Percentiles rank a stretch among this genome's conserved stretches.
Conservation (phyloP, 2,329 filamentous ascomycete genomes). For the Nigrospora sphaerica region DNA sequence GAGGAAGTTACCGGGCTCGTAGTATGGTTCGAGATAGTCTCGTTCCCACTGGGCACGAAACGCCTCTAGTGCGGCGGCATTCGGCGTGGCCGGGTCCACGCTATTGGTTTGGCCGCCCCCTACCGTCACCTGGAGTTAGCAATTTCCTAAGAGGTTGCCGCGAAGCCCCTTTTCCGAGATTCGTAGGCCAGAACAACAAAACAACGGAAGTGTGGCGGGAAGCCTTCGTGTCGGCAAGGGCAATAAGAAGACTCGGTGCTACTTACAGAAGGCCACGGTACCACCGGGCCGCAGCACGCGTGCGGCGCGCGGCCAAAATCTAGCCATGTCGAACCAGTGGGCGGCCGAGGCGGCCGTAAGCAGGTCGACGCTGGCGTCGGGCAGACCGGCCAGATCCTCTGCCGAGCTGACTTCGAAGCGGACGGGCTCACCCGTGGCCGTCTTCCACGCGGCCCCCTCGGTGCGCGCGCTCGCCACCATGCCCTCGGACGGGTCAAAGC, state of each 20-base stretch:
- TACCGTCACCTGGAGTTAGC: background rate
- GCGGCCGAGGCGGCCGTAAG: slow-evolving; percentile 41
- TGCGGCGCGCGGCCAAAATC: slow-evolving; percentile 41
- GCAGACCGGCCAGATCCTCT: slow-evolving; percentile 30
- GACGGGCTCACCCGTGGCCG: slow-evolving; percentile 19
- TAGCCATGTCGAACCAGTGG: slow-evolving; percentile 51
- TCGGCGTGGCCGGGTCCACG: slow-evolving; percentile 21
- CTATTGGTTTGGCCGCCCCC: slow-evolving; percentile 18
- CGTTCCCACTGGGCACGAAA: slow-evolving; percentile 29
- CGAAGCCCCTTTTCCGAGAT: background rate
- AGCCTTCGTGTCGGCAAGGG: slow-evolving; percentile 10
- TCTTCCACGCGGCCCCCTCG: slow-evolving; percentile 5
- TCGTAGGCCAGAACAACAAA: too few relatives aligned
- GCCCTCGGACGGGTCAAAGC: slow-evolving; percentile 41
- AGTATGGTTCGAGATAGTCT: slow-evolving; percentile 27
- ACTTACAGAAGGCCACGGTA: slow-evolving; percentile 44
- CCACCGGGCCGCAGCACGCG: slow-evolving; percentile 42
- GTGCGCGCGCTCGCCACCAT: slow-evolving; percentile 43
- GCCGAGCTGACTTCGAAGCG: slow-evolving; percentile 34
- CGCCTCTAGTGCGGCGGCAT: slow-evolving; percentile 31
- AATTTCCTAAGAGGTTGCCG: slow-evolving; percentile 1
- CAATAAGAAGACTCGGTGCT: slow-evolving; percentile 12
- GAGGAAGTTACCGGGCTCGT: slow-evolving; percentile 33
- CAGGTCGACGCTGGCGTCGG: slow-evolving; percentile 35
- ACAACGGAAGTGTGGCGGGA: too few relatives aligned